phyloP scores from a whole-genome alignment of 2,329 filamentous ascomycete genomes.

The Cladophialophora bantiana region DNA sequence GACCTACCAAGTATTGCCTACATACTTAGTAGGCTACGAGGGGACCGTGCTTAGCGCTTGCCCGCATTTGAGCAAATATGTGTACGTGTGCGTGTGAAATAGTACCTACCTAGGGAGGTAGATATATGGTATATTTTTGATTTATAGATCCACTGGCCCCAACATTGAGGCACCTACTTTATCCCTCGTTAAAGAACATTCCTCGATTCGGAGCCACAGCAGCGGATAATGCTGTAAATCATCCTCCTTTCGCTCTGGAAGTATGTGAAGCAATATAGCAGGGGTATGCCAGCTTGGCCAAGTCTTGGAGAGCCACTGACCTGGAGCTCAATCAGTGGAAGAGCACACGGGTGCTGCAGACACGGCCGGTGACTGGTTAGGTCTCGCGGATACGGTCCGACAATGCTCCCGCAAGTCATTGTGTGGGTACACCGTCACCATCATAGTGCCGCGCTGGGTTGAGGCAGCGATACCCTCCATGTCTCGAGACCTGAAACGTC shows the following conservation, averaged over 20 bases:
- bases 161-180: too few species aligned
- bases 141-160: too few species aligned
- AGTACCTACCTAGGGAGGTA: too few species aligned
- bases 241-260: not conserved
- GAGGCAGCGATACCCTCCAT: conserved; percentile 7
- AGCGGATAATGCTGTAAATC: not conserved
- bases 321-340: not conserved
- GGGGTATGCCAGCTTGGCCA: not conserved
- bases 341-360: not conserved
- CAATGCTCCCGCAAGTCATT: not conserved
- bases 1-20: too few species aligned
- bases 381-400: not conserved
- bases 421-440: conserved; percentile 5
- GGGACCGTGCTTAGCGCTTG: too few species aligned
- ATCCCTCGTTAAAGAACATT: not conserved
- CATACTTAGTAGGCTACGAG: too few species aligned
- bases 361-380: not conserved
- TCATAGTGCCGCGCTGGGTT: not conserved
- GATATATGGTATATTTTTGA: too few species aligned
- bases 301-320: not conserved
- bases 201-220: not conserved
- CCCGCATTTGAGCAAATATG: too few species aligned
- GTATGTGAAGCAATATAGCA: not conserved
- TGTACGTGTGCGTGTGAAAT: too few species aligned
- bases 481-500: conserved; percentile 28